phyloP scores from a whole-genome alignment of 1,284 basidiomycete genomes.

The Sphagnurus paluster region DNA sequence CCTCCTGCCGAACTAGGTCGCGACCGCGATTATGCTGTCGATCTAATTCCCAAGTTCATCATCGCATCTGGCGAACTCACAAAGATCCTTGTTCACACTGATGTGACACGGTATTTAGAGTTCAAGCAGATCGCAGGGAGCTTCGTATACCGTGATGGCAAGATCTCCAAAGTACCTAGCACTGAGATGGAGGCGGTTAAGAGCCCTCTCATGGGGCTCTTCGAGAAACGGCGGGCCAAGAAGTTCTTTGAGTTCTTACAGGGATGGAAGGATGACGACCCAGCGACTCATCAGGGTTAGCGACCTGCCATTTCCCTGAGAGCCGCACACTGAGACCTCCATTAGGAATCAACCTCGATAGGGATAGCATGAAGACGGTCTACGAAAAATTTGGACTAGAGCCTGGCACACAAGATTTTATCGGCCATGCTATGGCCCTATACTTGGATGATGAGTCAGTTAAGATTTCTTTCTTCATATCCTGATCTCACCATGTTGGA shows the following conservation, averaged over 20 bases:
- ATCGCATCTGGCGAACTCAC: conserved; percentile 98
- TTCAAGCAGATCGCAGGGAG: conserved; percentile 99
- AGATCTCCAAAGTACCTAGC: conserved; percentile 96
- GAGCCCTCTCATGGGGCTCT: conserved; percentile 95
- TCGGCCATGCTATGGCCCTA: conserved; percentile 99
- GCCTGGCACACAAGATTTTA: conserved; percentile 97
- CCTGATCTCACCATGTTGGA: background rate
- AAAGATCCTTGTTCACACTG: conserved; percentile 98
- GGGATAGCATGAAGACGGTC: conserved; percentile 86
- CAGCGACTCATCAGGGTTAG: conserved; percentile 91
- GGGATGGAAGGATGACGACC: conserved; percentile 93
- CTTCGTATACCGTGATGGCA: conserved; percentile 96
- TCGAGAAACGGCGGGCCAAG: conserved; percentile 97
- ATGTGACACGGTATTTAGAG: conserved; percentile 98
- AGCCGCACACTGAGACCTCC: background rate
- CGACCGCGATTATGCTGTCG: conserved; percentile 94
- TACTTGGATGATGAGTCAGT: conserved; percentile 96
- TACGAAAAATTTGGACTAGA: conserved; percentile 98
- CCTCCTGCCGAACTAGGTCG: conserved; percentile 83
- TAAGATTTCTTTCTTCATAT: background rate
- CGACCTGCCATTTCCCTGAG: conserved; percentile 5
- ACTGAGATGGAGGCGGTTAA: conserved; percentile 98
- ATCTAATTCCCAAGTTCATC: conserved; percentile 96
- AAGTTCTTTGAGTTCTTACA: conserved; percentile 99
- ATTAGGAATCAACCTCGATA: conserved; percentile 83